Conservation (phyloP, 2,329 filamentous ascomycete species). For the Cercospora nicotianae region DNA sequence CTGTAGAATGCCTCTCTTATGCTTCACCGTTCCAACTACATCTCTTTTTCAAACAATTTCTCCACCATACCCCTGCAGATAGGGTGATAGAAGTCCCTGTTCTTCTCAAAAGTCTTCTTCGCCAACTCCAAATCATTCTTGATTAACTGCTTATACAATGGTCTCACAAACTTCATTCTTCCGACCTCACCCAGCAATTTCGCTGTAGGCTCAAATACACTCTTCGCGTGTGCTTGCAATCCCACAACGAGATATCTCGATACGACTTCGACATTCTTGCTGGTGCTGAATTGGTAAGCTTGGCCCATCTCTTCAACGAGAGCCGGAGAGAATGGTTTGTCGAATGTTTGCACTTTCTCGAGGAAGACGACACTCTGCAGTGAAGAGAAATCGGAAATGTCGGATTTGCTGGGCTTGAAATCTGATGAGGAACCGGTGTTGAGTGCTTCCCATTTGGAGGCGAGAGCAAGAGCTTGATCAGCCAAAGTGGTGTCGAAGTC, state of each 20-base stretch:
- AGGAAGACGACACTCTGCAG: conserved; percentile 94
- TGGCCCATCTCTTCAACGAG: conserved; percentile 71
- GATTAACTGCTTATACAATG: conserved; percentile 74
- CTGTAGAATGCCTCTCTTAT: too few relatives aligned
- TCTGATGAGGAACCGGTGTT: conserved; percentile 34
- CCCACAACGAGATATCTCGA: conserved; percentile 78
- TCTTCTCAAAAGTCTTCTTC: conserved; percentile 77
- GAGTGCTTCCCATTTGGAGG: conserved; percentile 72
- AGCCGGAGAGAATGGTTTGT: conserved; percentile 61
- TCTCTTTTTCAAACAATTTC: conserved; percentile 54
- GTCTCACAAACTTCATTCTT: conserved; percentile 95
- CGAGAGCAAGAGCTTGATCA: conserved; percentile 79
- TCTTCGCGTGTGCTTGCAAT: conserved; percentile 69
- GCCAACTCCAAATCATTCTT: conserved; percentile 74
- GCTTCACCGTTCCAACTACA: too few relatives aligned
- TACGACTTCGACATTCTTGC: conserved; percentile 83
- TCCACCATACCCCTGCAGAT: conserved; percentile 85
- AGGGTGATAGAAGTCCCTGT: conserved; percentile 92
- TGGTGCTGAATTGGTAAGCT: conserved; percentile 70
- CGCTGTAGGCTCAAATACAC: conserved; percentile 68
- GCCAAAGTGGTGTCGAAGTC: conserved; percentile 86
- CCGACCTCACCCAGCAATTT: conserved; percentile 79
- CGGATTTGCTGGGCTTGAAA: conserved; percentile 64
- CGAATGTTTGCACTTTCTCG: conserved; percentile 70
- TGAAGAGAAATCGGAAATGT: conserved; percentile 73